These are phyloP conservation scores for Petunia secreta DNA, from an alignment of 257 asterid species.

Conservation along the genomic window DNA sequence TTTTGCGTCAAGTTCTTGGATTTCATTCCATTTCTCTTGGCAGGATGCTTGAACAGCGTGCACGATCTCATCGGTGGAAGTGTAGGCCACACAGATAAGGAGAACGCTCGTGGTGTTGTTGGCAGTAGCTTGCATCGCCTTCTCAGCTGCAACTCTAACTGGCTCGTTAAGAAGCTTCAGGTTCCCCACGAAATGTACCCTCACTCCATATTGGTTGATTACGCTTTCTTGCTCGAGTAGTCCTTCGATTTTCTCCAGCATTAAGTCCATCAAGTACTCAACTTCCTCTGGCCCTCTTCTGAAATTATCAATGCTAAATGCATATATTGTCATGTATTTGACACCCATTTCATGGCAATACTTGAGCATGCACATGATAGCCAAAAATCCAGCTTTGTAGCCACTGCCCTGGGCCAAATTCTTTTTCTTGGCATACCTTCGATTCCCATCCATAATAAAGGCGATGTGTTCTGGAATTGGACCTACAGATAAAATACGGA, in stretches of 20 bases:
- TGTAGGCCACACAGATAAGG: conserved; percentile 64
- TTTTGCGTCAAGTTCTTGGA: conserved; percentile 27
- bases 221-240: conserved; percentile 61
- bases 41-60: conserved; percentile 60
- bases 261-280: conserved; percentile 63
- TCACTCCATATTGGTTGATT: conserved; percentile 58
- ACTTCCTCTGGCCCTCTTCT: conserved; percentile 69
- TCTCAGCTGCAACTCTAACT: conserved; percentile 62
- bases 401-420: conserved; percentile 62
- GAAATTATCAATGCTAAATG: conserved; percentile 88
- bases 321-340: conserved; percentile 58
- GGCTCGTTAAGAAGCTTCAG: conserved; percentile 54
- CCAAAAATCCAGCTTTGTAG: conserved; percentile 62
- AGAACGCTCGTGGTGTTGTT: conserved; percentile 47
- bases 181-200: conserved; percentile 68
- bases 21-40: conserved; percentile 36
- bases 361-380: conserved; percentile 66
- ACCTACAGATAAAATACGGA: conserved; percentile 56
- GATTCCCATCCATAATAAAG: conserved; percentile 76
- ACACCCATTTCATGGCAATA: conserved; percentile 75
- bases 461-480: conserved; percentile 71
- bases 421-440: conserved; percentile 67
- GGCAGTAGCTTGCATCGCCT: conserved; percentile 66
- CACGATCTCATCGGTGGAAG: conserved; percentile 72
- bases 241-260: conserved; percentile 78